Evolutionary conservation across 352 stramenopile species (phyloP), one percentile per base, ranked within the genome.

Genomic region (Globisporangium carolinianum): DNA sequence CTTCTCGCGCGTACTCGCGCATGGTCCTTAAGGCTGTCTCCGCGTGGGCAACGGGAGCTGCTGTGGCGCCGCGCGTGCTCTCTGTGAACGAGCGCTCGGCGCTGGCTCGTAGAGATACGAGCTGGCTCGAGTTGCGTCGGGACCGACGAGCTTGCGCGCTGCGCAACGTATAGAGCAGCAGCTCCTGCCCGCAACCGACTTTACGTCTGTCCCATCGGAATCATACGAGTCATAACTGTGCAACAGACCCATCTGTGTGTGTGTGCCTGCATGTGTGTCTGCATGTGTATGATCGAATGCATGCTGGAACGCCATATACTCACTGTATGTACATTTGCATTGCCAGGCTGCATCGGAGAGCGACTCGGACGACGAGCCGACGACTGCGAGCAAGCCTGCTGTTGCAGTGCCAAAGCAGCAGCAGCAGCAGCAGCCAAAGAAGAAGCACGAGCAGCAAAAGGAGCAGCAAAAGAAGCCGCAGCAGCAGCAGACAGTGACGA

Each of bases 151-250:
- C 38, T 24, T n/a, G 9, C 37, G 38, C 37, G 55, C 14, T 47
- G 43, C 5, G 24, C 56, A 45, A 51, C 56, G 3, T 57, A 47
- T 39, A 51, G n/a, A 61, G 60, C 55, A 57, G 57, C 56, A 12
- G 52, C 47, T 55, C 53, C 60, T 79, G 63, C 43, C 57, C 66
- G 67, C 81, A 87, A 84, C 83, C 84, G 73, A 73, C 73, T 63
- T 81, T 69, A 58, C 57, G 75, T 77, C 75, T 86, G 69, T 81
- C 71, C 80, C 37, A 78, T 93, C 83, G 83, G 82, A 93, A 86
- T 91, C 83, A 94, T 94, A 94, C 83, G 83, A 94, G 83, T 94
- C 83, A 94, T 94, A 94, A 91, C 83, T 89, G 77, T 89, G 83
- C 79, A 87, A 94, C 83, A 94, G 47, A 35, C 67, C 52, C 15